Evolutionary conservation across 1,284 basidiomycete species (phyloP).

Genomic region (Chalciporus sp.): DNA sequence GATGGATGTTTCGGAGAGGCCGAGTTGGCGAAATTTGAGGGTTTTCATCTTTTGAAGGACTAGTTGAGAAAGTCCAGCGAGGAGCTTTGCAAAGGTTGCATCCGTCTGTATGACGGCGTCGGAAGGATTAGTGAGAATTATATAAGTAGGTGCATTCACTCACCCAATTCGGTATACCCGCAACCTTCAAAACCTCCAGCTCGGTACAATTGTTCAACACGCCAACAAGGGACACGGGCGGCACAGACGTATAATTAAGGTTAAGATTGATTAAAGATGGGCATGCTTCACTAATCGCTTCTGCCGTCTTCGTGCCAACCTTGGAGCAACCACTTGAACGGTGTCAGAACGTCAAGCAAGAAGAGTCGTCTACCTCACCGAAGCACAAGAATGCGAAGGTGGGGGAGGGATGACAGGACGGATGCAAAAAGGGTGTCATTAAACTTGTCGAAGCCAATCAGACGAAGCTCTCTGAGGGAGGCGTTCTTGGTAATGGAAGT

Average conservation of each 20-base stretch:
- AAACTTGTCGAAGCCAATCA: constrained; percentile 55
- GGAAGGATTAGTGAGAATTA: neutral
- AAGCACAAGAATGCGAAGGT: constrained; percentile 50
- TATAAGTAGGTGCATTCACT: constrained; percentile 19
- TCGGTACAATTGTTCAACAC: constrained; percentile 45
- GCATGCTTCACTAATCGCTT: constrained; percentile 47
- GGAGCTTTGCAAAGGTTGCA: constrained; percentile 50
- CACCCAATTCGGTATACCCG: constrained; percentile 63
- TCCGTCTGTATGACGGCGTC: constrained; percentile 52
- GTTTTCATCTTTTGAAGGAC: constrained; percentile 46
- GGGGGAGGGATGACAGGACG: constrained; percentile 46
- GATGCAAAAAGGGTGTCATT: constrained; percentile 54
- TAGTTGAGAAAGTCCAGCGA: constrained; percentile 33
- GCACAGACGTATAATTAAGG: constrained; percentile 60
- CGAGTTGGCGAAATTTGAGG: constrained; percentile 61
- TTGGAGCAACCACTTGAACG: constrained; percentile 56
- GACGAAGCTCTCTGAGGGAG: constrained; percentile 49
- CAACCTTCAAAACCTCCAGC: constrained; percentile 62
- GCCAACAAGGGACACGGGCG: constrained; percentile 48
- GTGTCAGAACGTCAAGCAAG: constrained; percentile 14
- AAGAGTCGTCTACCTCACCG: constrained; percentile 43
- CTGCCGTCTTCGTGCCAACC: constrained; percentile 52
- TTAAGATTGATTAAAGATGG: constrained; percentile 50
- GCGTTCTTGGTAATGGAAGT: constrained; percentile 43
- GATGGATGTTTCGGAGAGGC: constrained; percentile 52